Percentiles rank a stretch among this genome's conserved stretches.
phyloP scores from a whole-genome alignment of 441 rosid species.

The Melastoma candidum region DNA sequence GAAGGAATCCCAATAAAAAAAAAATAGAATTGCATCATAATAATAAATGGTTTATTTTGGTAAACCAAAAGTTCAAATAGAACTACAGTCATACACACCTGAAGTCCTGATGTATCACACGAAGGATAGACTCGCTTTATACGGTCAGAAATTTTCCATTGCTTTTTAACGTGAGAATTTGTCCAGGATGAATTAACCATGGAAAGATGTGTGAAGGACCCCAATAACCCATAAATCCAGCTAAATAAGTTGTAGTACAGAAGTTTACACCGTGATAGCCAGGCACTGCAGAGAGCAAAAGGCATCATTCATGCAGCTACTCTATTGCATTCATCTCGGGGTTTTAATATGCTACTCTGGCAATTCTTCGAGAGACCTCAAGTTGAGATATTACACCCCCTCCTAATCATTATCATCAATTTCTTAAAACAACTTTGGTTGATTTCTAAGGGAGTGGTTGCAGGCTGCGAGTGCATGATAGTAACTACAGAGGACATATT shows the following conservation, averaged over 20 bases:
- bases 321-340: not conserved
- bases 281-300: constrained; percentile 35
- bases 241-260: constrained; percentile 63
- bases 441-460: not conserved
- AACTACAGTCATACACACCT: constrained; percentile 33
- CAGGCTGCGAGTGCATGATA: constrained; percentile 3
- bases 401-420: no score
- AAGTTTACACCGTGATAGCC: constrained; percentile 68
- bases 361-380: no score
- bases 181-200: constrained; percentile 99
- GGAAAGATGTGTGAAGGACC: constrained; percentile 71
- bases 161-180: constrained; percentile 62
- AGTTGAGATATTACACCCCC: no score
- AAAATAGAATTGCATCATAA: no score
- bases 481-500: not conserved
- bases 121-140: constrained; percentile 82
- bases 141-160: constrained; percentile 62
- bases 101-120: constrained; percentile 88
- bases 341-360: not conserved
- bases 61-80: not conserved
- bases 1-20: no score
- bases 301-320: constrained; percentile 5
- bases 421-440: no score
- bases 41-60: no score
- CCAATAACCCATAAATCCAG: constrained; percentile 79